Conservation (phyloP, 148 eudicot genomes). For the Rhododendron griersonianum region DNA sequence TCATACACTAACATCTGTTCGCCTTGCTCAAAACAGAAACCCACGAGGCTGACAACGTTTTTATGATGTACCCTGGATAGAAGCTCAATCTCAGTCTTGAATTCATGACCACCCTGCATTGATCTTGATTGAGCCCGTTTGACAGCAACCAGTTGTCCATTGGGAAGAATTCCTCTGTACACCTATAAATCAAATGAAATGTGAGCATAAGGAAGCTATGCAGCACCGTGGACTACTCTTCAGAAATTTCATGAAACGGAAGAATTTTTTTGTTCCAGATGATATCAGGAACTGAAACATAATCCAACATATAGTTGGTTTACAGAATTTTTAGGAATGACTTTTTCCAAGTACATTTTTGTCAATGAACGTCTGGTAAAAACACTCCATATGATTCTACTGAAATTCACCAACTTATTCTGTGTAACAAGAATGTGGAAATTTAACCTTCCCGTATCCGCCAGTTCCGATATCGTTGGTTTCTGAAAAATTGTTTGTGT, state of each 20-base stretch:
- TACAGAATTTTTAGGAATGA: no score
- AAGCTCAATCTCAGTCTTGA: slow-evolving; percentile 88
- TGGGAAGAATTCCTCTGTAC: slow-evolving; percentile 42
- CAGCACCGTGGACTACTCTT: no score
- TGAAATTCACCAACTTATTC: not conserved
- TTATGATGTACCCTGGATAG: slow-evolving; percentile 91
- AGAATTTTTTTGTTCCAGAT: slow-evolving; percentile 7
- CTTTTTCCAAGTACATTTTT: not conserved
- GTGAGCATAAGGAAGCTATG: not conserved
- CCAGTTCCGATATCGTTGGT: slow-evolving; percentile 61
- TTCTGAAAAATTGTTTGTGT: slow-evolving; percentile 55
- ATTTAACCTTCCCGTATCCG: slow-evolving; percentile 77
- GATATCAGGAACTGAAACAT: no score
- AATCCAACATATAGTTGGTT: no score
- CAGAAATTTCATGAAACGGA: no score
- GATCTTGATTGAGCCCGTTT: slow-evolving; percentile 57
- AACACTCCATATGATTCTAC: not conserved
- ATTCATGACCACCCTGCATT: slow-evolving; percentile 71
- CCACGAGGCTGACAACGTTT: slow-evolving; percentile 76
- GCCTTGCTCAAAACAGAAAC: slow-evolving; percentile 74
- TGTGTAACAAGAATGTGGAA: not conserved
- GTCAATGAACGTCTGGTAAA: not conserved
- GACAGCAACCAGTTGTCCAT: slow-evolving; percentile 45
- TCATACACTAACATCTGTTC: slow-evolving; percentile 88
- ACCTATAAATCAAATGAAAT: slow-evolving; percentile 17